These are phyloP conservation scores for Micractinium sp. DNA, from an alignment of 139 green algal species.

Conservation along the genomic window DNA sequence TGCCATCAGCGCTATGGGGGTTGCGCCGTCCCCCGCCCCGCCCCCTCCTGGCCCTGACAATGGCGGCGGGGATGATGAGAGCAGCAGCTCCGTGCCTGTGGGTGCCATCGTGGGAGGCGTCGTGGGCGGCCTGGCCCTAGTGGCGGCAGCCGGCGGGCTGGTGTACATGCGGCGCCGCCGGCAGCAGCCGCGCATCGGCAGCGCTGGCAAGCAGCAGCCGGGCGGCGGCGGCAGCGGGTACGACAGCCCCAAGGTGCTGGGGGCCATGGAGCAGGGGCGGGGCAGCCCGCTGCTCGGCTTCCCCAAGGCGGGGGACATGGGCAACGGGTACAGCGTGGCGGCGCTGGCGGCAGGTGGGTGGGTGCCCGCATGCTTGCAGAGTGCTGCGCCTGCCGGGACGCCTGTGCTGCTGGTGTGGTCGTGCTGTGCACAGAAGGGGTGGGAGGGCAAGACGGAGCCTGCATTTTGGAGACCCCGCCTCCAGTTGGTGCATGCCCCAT, in stretches of 20 bases:
- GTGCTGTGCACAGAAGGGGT: neutral
- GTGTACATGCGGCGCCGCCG: neutral
- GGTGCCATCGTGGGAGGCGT: slow-evolving; percentile 32
- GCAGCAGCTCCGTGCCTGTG: slow-evolving; percentile 8
- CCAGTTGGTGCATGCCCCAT: neutral
- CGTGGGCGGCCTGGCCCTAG: slow-evolving; percentile 8
- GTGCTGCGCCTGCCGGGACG: neutral
- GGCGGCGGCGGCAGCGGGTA: neutral
- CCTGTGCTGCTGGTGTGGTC: neutral
- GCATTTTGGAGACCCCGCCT: neutral
- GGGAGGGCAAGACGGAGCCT: neutral
- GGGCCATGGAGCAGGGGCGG: slow-evolving; percentile 18
- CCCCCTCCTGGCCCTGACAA: neutral
- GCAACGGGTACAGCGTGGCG: slow-evolving; percentile 3
- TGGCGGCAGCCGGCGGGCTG: neutral
- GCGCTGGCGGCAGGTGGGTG: slow-evolving; percentile 19
- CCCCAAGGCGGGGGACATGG: neutral
- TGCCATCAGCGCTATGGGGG: neutral
- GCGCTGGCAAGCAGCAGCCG: neutral
- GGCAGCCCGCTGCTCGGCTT: neutral
- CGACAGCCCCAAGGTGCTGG: slow-evolving; percentile 27
- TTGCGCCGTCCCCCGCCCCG: neutral
- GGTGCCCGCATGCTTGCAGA: neutral
- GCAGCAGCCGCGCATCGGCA: neutral
- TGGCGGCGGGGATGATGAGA: neutral